A percentile compares a stretch with the other conserved stretches of the same genome.
Evolutionary conservation across 352 stramenopile species (phyloP).

Genomic region (Pythium coloratum): DNA sequence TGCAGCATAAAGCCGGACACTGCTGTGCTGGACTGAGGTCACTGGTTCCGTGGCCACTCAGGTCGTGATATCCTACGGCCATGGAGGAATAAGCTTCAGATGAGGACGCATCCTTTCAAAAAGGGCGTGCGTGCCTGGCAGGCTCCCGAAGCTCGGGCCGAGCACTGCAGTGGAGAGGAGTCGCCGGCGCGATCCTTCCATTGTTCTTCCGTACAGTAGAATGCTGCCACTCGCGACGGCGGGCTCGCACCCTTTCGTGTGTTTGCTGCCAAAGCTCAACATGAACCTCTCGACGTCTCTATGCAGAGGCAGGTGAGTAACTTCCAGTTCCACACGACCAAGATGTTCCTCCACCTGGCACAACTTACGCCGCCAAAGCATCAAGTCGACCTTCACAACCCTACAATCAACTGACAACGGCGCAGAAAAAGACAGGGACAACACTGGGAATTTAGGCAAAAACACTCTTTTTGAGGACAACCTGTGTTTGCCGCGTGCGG

Average conservation of each 20-base stretch:
- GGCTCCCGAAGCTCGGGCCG: not conserved
- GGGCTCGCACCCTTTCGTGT: conserved; percentile 2
- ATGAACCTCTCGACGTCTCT: not conserved
- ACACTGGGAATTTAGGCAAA: not conserved
- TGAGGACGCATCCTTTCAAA: not conserved
- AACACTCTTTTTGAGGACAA: not conserved
- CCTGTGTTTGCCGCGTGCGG: not conserved
- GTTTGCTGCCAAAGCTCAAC: not conserved
- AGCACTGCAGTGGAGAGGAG: not conserved
- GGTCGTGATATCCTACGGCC: too few species aligned
- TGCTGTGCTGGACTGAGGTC: too few species aligned
- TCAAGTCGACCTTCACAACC: not conserved
- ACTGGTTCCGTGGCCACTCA: too few species aligned
- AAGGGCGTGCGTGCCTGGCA: not conserved
- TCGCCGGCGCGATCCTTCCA: not conserved
- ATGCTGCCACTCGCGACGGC: not conserved
- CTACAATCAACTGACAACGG: not conserved
- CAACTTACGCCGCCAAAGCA: not conserved
- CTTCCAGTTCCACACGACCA: not conserved
- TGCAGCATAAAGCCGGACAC: not conserved
- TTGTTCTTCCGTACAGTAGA: not conserved
- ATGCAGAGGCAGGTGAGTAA: not conserved
- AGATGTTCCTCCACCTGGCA: not conserved
- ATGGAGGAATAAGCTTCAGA: not conserved
- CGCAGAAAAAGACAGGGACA: not conserved